Conservation (phyloP, 345 rosid genomes). For the Salix udensis region DNA sequence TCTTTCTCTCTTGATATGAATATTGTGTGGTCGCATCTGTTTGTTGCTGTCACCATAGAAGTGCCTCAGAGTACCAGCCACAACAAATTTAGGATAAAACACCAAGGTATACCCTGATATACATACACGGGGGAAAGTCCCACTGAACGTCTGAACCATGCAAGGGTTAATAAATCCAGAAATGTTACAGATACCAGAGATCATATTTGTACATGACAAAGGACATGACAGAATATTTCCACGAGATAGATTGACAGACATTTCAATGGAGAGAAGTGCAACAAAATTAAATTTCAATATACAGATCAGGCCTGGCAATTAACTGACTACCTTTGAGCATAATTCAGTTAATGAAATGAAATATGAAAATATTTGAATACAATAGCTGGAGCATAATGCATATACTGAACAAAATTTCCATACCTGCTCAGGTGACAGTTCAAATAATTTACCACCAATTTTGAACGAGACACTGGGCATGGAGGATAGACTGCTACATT, state of each 20-base stretch:
- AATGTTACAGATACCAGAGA: neutral
- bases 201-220: neutral
- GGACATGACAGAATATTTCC: neutral
- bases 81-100: neutral
- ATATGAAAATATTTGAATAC: neutral
- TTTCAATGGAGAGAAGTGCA: neutral
- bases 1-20: neutral
- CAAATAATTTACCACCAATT: slow-evolving; percentile 29
- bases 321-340: neutral
- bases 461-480: slow-evolving; percentile 27
- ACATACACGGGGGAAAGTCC: neutral
- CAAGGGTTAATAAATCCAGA: neutral
- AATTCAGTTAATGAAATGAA: neutral
- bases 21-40: neutral
- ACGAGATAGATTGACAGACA: neutral
- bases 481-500: slow-evolving; percentile 22
- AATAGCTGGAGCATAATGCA: neutral
- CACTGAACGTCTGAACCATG: neutral
- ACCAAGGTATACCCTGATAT: neutral
- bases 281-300: neutral
- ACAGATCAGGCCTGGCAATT: neutral
- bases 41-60: neutral
- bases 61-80: neutral
- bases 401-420: neutral
- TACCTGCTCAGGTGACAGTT: slow-evolving; percentile 28